Base-by-base conservation (phyloP, 495 filamentous ascomycete genomes). In the Penicillium bovifimosum region DNA sequence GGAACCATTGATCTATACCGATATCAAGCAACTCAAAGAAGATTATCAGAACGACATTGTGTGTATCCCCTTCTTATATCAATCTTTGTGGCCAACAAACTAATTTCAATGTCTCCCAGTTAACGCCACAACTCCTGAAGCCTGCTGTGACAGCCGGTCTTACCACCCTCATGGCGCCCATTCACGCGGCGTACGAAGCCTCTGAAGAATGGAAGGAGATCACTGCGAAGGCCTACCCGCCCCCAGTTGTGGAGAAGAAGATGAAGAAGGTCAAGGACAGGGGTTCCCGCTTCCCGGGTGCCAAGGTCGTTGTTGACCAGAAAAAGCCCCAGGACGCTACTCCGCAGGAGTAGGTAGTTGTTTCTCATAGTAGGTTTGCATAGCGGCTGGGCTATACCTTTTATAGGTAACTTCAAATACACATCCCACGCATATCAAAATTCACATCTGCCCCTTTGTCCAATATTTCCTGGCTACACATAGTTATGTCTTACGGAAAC, bases 21-120 rank as follows among this genome's bases (percentile, higher is more conserved):
- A 80, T 35, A 87, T 90, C 45, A 66, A 80, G 43, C 70, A 85
- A 59, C 64, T 98, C 52, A 80, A 87, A 45, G 78, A 83, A 3
- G 91, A 96, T 66, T 98, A 95, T 74, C 60, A 66, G 35, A 82
- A 76, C 20, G 93, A 96, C 64, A 73, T 88, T 49, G 88, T 95
- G 80, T 49, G 84, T 76, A 24, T 24, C 20, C 2, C 20, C 20
- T 24, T 24, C 20, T 24, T 24, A 24, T 35, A 14, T 65, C 8
- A 31, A 24, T 53, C n/a, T 48, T 90, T 84, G 6, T 84, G 6
- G 14, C 13, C 13, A 13, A 14, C 6, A 13, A 42, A 39, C 76
- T 96, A 42, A 86, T 83, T 9, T 83, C 9, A 91, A 91, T 1
- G 85, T 71, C 65, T 85, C 8, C 75, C 95, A 35, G 41, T 44